Percentiles rank a stretch among this genome's conserved stretches.
Evolutionary conservation across 257 asterid genomes (phyloP).

Genomic region (Solanum etuberosum): DNA sequence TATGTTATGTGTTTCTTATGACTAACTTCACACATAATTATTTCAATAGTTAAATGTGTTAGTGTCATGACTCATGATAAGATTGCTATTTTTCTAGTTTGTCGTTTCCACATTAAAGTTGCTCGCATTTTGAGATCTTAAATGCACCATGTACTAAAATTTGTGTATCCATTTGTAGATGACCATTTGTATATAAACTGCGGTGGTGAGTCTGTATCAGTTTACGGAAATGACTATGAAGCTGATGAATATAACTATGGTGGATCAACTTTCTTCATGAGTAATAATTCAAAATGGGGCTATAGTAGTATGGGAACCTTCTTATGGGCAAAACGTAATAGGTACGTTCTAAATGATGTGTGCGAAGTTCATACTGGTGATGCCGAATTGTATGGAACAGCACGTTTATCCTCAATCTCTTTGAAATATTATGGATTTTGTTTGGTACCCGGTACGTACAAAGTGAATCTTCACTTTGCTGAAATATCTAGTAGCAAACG

Average conservation of each 20-base stretch:
- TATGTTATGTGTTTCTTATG: not conserved
- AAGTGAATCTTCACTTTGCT: conserved; percentile 15
- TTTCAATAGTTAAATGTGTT: not conserved
- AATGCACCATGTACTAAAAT: not conserved
- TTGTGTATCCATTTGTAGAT: not conserved
- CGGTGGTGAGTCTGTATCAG: not conserved
- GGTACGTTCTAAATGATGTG: not conserved
- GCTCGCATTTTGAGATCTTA: not conserved
- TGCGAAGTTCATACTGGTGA: conserved; percentile 6
- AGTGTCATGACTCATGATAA: not conserved
- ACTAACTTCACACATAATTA: not conserved
- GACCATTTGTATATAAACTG: conserved; percentile 14
- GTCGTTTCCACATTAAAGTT: not conserved
- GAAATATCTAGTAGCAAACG: not conserved
- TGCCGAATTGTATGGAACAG: conserved; percentile 1
- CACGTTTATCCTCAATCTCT: conserved; percentile 15
- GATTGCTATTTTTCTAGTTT: not conserved
- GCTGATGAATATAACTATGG: conserved; percentile 2
- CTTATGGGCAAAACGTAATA: not conserved
- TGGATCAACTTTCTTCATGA: conserved; percentile 1
- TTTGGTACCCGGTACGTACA: not conserved
- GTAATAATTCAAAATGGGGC: conserved; percentile 3
- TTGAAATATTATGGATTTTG: conserved; percentile 24
- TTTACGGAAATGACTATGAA: not conserved
- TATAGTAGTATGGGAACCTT: conserved; percentile 22